A percentile compares a stretch with the other conserved stretches of the same genome.
Evolutionary conservation across 257 asterid species (phyloP).

Genomic region (Solanum virginianum): DNA sequence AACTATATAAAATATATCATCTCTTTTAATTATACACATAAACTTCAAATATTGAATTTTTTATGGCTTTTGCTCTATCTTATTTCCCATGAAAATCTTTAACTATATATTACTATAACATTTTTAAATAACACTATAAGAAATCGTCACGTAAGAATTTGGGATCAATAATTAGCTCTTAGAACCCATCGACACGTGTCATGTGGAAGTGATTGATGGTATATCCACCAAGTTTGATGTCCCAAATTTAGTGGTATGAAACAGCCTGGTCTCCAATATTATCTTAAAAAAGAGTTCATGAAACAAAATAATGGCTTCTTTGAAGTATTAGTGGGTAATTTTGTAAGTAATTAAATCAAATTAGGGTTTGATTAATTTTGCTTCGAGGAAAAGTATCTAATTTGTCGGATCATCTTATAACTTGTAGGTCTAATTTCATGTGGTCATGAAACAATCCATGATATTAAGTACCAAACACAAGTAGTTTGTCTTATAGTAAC

Average conservation of each 20-base stretch:
- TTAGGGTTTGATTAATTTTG: background rate
- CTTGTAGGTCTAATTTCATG: background rate
- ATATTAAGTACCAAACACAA: background rate
- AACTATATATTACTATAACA: background rate
- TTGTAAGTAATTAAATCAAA: background rate
- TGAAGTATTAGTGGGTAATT: background rate
- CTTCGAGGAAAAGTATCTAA: background rate
- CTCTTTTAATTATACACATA: background rate
- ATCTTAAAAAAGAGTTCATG: background rate
- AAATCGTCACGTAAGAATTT: background rate
- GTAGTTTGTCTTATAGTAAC: background rate
- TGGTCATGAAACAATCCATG: background rate
- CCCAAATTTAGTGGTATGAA: background rate
- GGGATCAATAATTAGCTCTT: background rate
- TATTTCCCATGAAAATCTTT: background rate
- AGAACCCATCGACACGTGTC: background rate
- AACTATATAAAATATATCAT: background rate
- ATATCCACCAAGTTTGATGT: background rate
- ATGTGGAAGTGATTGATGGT: background rate
- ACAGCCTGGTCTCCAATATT: background rate
- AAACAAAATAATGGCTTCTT: background rate
- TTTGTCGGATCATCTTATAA: background rate
- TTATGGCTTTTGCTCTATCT: no score
- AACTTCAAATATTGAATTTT: background rate
- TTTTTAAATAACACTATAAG: background rate